A percentile compares a stretch with the other conserved stretches of the same genome.
phyloP scores from a whole-genome alignment of 257 asterid genomes.

The Solanum rostratum region DNA sequence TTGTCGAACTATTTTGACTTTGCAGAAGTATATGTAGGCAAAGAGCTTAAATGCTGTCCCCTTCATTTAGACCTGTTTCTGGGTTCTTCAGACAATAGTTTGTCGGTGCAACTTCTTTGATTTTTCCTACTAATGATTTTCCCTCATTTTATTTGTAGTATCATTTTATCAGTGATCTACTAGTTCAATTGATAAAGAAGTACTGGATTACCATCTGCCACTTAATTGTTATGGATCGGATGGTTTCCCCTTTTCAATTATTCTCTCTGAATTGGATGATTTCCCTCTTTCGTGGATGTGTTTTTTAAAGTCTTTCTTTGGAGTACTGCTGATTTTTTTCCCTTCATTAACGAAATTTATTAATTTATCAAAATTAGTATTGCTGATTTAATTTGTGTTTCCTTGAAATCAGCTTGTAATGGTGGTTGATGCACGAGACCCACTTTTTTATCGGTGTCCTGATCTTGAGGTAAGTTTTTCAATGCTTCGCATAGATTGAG shows the following conservation, averaged over 20 bases:
- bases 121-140: background rate
- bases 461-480: constrained; percentile 76
- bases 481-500: background rate
- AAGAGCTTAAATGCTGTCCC: background rate
- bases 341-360: constrained; percentile 5
- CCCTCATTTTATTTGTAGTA: background rate
- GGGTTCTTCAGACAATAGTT: background rate
- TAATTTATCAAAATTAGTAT: background rate
- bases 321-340: background rate
- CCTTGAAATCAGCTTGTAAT: constrained; percentile 57
- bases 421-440: constrained; percentile 99
- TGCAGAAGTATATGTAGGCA: background rate
- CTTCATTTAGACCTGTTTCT: background rate
- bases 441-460: constrained; percentile 93
- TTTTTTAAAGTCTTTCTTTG: background rate
- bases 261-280: background rate
- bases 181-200: background rate
- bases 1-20: background rate
- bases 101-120: background rate
- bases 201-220: background rate
- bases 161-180: background rate
- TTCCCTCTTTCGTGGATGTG: background rate
- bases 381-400: constrained; percentile 1
- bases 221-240: background rate
- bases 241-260: background rate